Base-by-base conservation (phyloP, 495 filamentous ascomycete genomes). In the Chaetomium fimeti region DNA sequence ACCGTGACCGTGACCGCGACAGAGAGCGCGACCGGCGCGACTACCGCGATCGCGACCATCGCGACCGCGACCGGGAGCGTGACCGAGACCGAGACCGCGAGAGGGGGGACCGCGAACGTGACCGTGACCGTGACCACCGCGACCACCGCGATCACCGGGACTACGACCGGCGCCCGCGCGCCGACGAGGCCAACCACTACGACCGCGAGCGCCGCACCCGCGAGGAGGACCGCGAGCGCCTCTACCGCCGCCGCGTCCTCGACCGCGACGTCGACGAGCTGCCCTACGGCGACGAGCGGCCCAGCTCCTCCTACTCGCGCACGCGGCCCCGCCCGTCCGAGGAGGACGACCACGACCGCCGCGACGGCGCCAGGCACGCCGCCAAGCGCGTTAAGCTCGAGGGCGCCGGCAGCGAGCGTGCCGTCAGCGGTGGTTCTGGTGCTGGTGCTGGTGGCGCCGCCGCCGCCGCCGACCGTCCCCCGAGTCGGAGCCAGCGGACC, bases 241-340 rank as follows among this genome's bases (percentile, higher is more conserved):
- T 88, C 13, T 98, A 97, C 73, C 87, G 91, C 55, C 88, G 89
- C 63, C 87, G 92, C 68, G 89, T 90, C 60, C 89, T 93, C 63
- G 87, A 90, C 61, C 88, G 88, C 53, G 83, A 84, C 60, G 84
- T 89, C 61, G 89, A 91, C 65, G 91, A 93, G 71, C 80, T 96
- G 40, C 91, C 94, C 66, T 97, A 97, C 73, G 92, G 92, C 16
- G 93, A 91, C 72, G 89, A 91, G 65, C 77, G 82, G 57, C 82
- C 85, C 56, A 75, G 85, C 73, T 82, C 82, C 43, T 80, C 87
- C 47, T 83, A 83, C 80, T 53, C 82, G 62, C 83, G 89, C 66
- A 84, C 89, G 55, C 81, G 83, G n/a, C 89, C 92, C 42, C 61
- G 61, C 42, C 48, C 57, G 16, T 93, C 89, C 61, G 92, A 93